Percentiles rank a stretch among this genome's conserved stretches.
Evolutionary conservation across 148 eudicot species (phyloP).

Genomic region (Rhododendron vialii): DNA sequence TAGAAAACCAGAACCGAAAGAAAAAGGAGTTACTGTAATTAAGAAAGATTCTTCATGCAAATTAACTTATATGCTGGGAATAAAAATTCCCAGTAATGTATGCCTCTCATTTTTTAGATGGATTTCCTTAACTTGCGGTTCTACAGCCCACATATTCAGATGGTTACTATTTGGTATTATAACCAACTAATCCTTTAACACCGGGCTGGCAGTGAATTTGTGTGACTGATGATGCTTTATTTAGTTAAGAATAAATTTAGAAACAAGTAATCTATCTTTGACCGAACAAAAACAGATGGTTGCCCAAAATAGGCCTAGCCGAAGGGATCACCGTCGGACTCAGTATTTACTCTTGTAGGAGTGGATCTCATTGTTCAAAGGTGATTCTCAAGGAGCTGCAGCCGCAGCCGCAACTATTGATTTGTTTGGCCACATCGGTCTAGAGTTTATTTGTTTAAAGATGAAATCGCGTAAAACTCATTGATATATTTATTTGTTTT

Average conservation of each 20-base stretch:
- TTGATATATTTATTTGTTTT: background rate
- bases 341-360: background rate
- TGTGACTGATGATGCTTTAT: background rate
- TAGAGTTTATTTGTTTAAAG: background rate
- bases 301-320: background rate
- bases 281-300: background rate
- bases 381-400: background rate
- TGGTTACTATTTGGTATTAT: background rate
- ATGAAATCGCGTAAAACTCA: background rate
- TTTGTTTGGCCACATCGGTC: background rate
- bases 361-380: background rate
- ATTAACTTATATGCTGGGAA: background rate
- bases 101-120: background rate
- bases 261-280: background rate
- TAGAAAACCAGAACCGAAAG: background rate
- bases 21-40: background rate
- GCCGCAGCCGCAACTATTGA: background rate
- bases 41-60: background rate
- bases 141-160: background rate
- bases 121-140: background rate
- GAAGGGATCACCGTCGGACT: background rate
- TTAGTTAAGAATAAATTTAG: background rate
- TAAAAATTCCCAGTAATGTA: background rate
- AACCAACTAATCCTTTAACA: background rate
- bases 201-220: background rate